Evolutionary conservation across 257 asterid genomes (phyloP).

Genomic region (Rhazya stricta): DNA sequence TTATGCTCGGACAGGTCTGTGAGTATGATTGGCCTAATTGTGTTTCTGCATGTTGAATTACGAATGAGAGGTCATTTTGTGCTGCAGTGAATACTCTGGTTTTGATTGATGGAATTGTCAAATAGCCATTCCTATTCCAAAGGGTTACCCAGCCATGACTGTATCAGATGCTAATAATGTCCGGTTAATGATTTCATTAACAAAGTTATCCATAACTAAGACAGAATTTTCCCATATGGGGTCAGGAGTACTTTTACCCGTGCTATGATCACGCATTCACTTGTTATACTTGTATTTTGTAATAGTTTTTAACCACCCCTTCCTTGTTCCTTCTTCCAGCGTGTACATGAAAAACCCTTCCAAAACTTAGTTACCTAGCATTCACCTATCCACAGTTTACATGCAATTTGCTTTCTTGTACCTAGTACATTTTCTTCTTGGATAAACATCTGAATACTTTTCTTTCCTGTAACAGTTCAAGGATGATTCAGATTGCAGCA

Average conservation of each 20-base stretch:
- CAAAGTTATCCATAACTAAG: background rate
- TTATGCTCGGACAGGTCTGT: slow-evolving; percentile 85
- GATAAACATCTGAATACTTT: background rate
- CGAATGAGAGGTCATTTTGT: background rate
- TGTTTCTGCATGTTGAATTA: background rate
- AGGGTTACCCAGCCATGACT: background rate
- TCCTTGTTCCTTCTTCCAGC: background rate
- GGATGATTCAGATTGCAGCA: slow-evolving; percentile 91
- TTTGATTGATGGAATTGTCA: background rate
- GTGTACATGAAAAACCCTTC: background rate
- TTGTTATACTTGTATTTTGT: background rate
- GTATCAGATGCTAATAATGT: background rate
- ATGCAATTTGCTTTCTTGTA: background rate
- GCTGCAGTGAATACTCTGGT: background rate
- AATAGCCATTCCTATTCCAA: background rate
- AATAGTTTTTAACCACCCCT: background rate
- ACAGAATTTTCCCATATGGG: background rate
- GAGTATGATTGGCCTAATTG: slow-evolving; percentile 12
- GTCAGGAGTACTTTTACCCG: background rate
- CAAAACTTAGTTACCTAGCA: slow-evolving; percentile 4
- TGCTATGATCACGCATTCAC: background rate
- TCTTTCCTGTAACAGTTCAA: slow-evolving; percentile 52
- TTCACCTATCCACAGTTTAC: background rate
- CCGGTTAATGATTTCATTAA: background rate
- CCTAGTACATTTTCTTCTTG: background rate